A percentile compares a stretch with the other conserved stretches of the same genome.
These are phyloP conservation scores for Setomelanomma holmii DNA, from an alignment of 2,329 filamentous ascomycete species.

Conservation along the genomic window DNA sequence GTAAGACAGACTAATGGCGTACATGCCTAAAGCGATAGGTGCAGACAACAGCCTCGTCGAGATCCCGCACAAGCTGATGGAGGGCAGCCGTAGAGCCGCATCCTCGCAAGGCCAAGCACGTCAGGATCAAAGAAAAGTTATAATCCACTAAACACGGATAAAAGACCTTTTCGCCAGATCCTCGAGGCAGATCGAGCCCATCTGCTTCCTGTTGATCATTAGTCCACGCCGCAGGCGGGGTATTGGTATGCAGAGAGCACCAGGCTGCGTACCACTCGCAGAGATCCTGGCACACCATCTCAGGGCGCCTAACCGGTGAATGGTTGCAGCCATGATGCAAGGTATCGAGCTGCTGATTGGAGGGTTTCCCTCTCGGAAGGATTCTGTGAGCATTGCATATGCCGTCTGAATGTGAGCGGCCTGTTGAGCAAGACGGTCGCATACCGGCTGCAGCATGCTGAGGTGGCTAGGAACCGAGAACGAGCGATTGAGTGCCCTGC, in stretches of 20 bases:
- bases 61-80: conserved; percentile 22
- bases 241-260: conserved; percentile 19
- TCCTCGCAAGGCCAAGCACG: conserved; percentile 8
- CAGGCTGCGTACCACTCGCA: conserved; percentile 20
- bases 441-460: conserved; percentile 22
- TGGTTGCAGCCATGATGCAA: conserved; percentile 17
- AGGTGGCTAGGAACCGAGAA: conserved; percentile 19
- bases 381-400: conserved; percentile 8
- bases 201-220: conserved; percentile 26
- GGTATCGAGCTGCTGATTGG: conserved; percentile 25
- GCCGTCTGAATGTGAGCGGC: conserved; percentile 12
- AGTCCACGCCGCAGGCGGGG: conserved; percentile 35
- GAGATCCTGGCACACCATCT: conserved; percentile 7
- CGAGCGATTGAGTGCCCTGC: conserved; percentile 18
- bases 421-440: conserved; percentile 19
- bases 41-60: conserved; percentile 23
- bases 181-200: conserved; percentile 9
- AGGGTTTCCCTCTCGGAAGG: conserved; percentile 18
- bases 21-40: conserved; percentile 16
- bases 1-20: conserved; percentile 21
- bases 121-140: conserved; percentile 15
- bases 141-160: conserved; percentile 10
- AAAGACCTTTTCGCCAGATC: conserved; percentile 13
- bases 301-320: conserved; percentile 24
- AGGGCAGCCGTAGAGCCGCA: conserved; percentile 17